Evolutionary conservation across 352 stramenopile species (phyloP).

Genomic region (Thraustotheca clavata): DNA sequence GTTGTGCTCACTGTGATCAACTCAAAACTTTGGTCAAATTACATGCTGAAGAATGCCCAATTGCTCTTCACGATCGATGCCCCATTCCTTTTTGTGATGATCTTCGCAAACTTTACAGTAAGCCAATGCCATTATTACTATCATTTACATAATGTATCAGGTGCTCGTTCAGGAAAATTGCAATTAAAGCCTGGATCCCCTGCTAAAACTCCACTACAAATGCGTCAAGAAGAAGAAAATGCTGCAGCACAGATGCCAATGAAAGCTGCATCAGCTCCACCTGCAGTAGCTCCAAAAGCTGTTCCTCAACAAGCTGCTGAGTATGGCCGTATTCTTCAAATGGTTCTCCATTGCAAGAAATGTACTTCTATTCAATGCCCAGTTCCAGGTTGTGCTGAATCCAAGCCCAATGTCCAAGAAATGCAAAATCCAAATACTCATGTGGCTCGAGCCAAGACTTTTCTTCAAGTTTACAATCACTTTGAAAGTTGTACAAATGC

Average conservation of each 20-base stretch:
- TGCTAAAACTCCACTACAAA: background rate
- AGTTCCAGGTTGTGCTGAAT: conserved; percentile 64
- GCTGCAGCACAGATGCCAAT: background rate
- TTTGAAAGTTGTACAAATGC: conserved; percentile 66
- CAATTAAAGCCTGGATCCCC: background rate
- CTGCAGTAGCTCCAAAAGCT: background rate
- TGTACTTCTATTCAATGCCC: conserved; percentile 50
- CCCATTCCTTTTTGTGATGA: conserved; percentile 78
- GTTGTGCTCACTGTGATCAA: conserved; percentile 76
- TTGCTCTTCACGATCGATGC: conserved; percentile 56
- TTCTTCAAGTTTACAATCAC: conserved; percentile 77
- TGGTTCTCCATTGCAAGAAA: conserved; percentile 81
- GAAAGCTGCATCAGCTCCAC: conserved; percentile 17
- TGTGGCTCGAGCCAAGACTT: conserved; percentile 59
- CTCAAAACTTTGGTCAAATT: conserved; percentile 79
- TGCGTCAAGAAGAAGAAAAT: conserved; percentile 31
- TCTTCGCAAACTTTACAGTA: conserved; percentile 30
- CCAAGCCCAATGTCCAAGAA: conserved; percentile 66
- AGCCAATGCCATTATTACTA: too few species aligned
- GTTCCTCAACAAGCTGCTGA: conserved; percentile 49
- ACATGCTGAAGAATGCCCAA: conserved; percentile 64
- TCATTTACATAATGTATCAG: too few species aligned
- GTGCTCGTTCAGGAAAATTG: background rate
- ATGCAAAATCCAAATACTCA: conserved; percentile 31
- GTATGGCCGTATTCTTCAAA: conserved; percentile 73